Percentiles rank a stretch among this genome's conserved stretches.
Conservation (phyloP, 345 rosid species). For the Isatis tinctoria region DNA sequence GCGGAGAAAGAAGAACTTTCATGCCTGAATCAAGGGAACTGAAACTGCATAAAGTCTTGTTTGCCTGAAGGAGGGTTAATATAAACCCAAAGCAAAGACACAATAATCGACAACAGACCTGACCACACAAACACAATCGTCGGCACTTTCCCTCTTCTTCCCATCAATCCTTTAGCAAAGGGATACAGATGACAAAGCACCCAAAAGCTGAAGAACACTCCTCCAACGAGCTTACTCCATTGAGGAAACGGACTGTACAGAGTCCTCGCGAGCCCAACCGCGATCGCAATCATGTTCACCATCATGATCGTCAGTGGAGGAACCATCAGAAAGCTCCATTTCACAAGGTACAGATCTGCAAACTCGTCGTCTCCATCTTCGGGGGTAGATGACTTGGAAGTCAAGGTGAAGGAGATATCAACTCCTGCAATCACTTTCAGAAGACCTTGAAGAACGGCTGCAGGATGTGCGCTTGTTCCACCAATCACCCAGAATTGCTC, state of each 20-base stretch:
- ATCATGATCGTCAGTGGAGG: conserved; percentile 70
- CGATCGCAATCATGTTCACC: conserved; percentile 56
- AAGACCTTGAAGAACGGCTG: conserved; percentile 72
- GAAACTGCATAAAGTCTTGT: conserved; percentile 33
- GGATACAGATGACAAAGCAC: conserved; percentile 72
- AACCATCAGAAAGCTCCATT: conserved; percentile 70
- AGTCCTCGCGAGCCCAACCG: conserved; percentile 61
- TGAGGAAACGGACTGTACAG: conserved; percentile 60
- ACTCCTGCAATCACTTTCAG: conserved; percentile 72
- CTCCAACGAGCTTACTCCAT: conserved; percentile 80
- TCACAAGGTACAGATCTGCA: conserved; percentile 57
- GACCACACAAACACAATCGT: conserved; percentile 80
- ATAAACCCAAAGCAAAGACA: conserved; percentile 70
- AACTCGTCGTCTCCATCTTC: conserved; percentile 68
- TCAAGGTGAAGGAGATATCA: conserved; percentile 68
- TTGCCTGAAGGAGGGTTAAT: conserved; percentile 56
- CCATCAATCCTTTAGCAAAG: conserved; percentile 80
- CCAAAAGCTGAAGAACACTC: conserved; percentile 86
- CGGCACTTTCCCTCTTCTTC: conserved; percentile 72
- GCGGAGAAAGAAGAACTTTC: conserved; percentile 16
- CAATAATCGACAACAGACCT: conserved; percentile 57
- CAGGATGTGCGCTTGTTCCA: conserved; percentile 82
- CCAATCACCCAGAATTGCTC: conserved; percentile 86
- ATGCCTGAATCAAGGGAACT: conserved; percentile 22
- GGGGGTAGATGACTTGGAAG: conserved; percentile 59